phyloP scores from a whole-genome alignment of 495 filamentous ascomycete genomes.

The Lasiosphaeria ovina region DNA sequence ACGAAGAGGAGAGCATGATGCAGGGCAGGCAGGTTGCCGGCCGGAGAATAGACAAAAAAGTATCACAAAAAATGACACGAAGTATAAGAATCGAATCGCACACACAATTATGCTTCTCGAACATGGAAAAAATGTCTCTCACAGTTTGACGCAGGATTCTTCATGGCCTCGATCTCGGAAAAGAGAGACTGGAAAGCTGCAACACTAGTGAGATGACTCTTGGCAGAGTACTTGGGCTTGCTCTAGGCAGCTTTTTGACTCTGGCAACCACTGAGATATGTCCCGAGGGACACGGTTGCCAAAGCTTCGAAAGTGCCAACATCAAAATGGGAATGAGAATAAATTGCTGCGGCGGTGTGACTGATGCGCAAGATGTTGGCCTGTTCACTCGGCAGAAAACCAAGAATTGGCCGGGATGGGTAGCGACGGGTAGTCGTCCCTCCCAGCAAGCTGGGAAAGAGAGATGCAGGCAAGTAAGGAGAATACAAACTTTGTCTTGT shows the following conservation, averaged over 20 bases:
- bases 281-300: slow-evolving; percentile 48
- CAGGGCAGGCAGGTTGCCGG: neutral
- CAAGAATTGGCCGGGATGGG: no score
- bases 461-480: no score
- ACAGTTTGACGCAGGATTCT: slow-evolving; percentile 66
- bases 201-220: slow-evolving; percentile 80
- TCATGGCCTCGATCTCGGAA: slow-evolving; percentile 49
- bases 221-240: slow-evolving; percentile 63
- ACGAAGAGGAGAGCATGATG: slow-evolving; percentile 5
- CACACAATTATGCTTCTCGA: neutral
- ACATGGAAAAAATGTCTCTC: slow-evolving; percentile 57
- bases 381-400: neutral
- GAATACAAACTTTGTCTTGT: no score
- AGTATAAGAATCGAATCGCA: neutral
- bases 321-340: neutral
- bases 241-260: slow-evolving; percentile 74
- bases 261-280: slow-evolving; percentile 52
- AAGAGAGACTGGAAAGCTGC: slow-evolving; percentile 58
- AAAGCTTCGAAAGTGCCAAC: slow-evolving; percentile 78
- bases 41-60: neutral
- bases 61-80: neutral
- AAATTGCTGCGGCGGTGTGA: no score
- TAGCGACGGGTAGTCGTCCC: no score
- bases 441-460: no score
- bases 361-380: no score